These are phyloP conservation scores for Petunia axillaris DNA, from an alignment of 257 asterid species.

Conservation along the genomic window DNA sequence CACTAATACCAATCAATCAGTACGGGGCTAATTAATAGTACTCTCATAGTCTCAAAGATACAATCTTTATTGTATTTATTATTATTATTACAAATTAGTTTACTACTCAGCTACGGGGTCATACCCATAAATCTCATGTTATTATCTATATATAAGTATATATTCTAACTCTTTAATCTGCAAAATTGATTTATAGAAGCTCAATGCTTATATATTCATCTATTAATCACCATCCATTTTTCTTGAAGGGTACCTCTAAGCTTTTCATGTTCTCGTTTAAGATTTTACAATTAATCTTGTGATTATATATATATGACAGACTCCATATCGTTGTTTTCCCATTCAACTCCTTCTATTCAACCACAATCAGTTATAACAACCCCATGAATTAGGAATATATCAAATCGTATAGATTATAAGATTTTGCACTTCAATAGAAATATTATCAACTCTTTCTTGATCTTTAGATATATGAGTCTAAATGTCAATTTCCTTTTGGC, in stretches of 20 bases:
- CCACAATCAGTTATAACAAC: neutral
- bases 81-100: neutral
- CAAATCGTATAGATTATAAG: too few species aligned
- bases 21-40: neutral
- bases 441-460: neutral
- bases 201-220: too few species aligned
- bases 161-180: neutral
- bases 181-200: too few species aligned
- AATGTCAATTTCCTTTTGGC: neutral
- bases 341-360: too few species aligned
- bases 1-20: conserved; percentile 8
- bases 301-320: too few species aligned
- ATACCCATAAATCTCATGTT: neutral
- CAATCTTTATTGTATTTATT: neutral
- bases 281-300: too few species aligned
- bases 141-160: neutral
- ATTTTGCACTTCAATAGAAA: neutral
- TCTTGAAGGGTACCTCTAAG: too few species aligned
- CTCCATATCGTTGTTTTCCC: too few species aligned
- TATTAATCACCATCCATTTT: too few species aligned
- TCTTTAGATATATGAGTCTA: neutral
- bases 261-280: too few species aligned
- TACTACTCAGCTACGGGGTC: neutral
- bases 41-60: neutral
- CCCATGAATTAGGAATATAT: neutral